Base-by-base conservation (phyloP, 768 basidiomycete species). In the Vararia minispora region DNA sequence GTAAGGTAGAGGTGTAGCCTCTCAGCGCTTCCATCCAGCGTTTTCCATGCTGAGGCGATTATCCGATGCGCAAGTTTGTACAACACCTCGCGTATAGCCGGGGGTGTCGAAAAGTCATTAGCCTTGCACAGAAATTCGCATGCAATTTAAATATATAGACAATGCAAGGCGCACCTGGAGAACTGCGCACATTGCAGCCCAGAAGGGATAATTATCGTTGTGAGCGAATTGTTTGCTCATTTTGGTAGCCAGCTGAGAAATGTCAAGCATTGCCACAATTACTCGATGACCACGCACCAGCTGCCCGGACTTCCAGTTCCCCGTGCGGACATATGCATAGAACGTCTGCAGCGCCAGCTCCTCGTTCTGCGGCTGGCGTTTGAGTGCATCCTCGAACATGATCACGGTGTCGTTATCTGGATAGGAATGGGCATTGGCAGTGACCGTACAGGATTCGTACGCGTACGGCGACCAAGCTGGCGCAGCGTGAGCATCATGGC, bases 311-410 rank as follows among this genome's bases (percentile, higher is more conserved):
- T 88, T 90, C 88, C 88, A 90, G 47, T 83, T 77, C 12, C 70
- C 71, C 23, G 79, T 74, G 43, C 84, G 74, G 24, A 81, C 74
- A 52, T 88, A 83, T 14, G 87, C 85, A 53, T 87, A 83, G 63
- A 90, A 90, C 0, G 82, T 79, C 54, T 90, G 86, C 17, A 71
- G 70, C 16, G 79, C 87, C 7, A 88, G 73, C 44, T 90, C 87
- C 53, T 90, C 88, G 51, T 86, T 88, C 4, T 58, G 50, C 14
- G 87, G 87, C 42, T 83, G 75, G 44, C 79, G 75, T 57, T 81
- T 87, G 63, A 72, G 88, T 2, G 87, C 87, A 34, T 85, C 78
- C 44, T 89, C 88, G 51, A 82, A 89, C 80, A 90, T 86, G 7
- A 66, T 66, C 29, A 87, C 72, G 64, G 81, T 76, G 58, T 90